phyloP scores from a whole-genome alignment of 2,329 filamentous ascomycete species.

The Aspergillus proliferans region DNA sequence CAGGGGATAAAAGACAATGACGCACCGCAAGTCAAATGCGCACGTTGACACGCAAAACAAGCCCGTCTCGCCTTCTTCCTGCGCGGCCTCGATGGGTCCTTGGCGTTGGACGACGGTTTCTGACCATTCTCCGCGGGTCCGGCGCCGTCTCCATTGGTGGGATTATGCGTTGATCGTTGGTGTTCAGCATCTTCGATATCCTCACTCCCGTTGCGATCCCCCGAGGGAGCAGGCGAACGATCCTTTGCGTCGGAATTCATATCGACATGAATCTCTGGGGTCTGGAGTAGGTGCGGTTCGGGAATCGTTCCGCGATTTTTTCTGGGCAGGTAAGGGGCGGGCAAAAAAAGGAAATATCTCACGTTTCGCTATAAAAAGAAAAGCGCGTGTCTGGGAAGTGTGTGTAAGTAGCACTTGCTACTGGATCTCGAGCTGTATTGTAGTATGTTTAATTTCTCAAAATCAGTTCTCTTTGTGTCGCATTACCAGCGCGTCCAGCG shows the following conservation, averaged over 20 bases:
- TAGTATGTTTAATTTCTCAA: too few relatives aligned
- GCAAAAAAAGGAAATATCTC: too few relatives aligned
- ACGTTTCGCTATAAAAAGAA: too few relatives aligned
- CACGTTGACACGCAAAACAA: conserved; percentile 93
- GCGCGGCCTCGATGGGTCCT: conserved; percentile 81
- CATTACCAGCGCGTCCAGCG: too few relatives aligned
- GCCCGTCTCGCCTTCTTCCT: conserved; percentile 94
- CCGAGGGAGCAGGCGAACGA: conserved; percentile 30
- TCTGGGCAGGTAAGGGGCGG: too few relatives aligned
- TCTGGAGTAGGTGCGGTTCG: background rate
- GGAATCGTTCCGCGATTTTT: too few relatives aligned
- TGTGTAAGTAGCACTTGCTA: too few relatives aligned
- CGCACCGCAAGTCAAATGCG: conserved; percentile 97
- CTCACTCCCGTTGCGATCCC: conserved; percentile 33
- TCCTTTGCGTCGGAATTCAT: conserved; percentile 31
- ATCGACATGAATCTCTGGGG: conserved; percentile 18
- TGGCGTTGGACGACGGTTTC: conserved; percentile 56
- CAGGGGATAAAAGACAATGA: conserved; percentile 20
- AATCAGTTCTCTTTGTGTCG: too few relatives aligned
- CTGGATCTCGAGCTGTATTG: too few relatives aligned
- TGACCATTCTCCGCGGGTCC: conserved; percentile 58
- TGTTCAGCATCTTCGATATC: conserved; percentile 33
- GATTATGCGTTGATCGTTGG: conserved; percentile 26
- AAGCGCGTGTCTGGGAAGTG: too few relatives aligned
- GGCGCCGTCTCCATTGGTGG: conserved; percentile 44